These are phyloP conservation scores for Urochloa ruziziensis DNA, from an alignment of 176 grass and related monocot species.

Conservation along the genomic window DNA sequence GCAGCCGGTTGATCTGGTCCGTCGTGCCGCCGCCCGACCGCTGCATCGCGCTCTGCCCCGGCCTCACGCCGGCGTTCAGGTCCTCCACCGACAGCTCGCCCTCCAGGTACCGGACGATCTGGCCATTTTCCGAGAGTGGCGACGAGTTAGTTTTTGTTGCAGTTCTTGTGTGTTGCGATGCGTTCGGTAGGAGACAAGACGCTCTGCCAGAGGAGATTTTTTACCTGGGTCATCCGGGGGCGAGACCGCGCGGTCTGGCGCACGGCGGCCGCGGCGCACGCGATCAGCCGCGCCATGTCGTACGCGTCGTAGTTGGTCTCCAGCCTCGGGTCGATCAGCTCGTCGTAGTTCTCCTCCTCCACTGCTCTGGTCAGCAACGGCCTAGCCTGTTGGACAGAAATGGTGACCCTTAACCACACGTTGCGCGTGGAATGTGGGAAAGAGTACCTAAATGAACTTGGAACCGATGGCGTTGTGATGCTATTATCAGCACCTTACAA, in stretches of 20 bases:
- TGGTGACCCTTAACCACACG: background rate
- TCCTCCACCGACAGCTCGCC: slow-evolving; percentile 81
- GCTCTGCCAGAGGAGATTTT: background rate
- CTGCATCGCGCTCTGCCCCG: slow-evolving; percentile 63
- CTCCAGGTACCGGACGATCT: slow-evolving; percentile 85
- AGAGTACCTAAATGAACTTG: background rate
- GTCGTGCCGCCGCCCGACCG: slow-evolving; percentile 28
- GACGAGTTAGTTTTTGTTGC: no score
- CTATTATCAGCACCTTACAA: background rate
- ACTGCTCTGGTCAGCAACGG: slow-evolving; percentile 53
- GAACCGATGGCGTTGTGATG: background rate
- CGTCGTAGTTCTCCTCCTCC: slow-evolving; percentile 60
- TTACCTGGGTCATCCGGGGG: slow-evolving; percentile 76
- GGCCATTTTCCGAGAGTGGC: background rate
- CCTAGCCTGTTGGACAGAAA: slow-evolving; percentile 46
- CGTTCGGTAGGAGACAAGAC: no score
- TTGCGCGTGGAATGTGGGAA: background rate
- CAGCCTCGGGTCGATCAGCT: slow-evolving; percentile 53
- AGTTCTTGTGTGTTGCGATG: no score
- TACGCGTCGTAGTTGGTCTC: slow-evolving; percentile 60
- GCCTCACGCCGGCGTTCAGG: slow-evolving; percentile 67
- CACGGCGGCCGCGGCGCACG: slow-evolving; percentile 74
- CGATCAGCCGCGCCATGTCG: slow-evolving; percentile 69
- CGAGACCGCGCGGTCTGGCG: slow-evolving; percentile 64
- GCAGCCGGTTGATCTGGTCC: slow-evolving; percentile 44